phyloP scores from a whole-genome alignment of 352 stramenopile genomes.

The Globisporangium heterothallicum region DNA sequence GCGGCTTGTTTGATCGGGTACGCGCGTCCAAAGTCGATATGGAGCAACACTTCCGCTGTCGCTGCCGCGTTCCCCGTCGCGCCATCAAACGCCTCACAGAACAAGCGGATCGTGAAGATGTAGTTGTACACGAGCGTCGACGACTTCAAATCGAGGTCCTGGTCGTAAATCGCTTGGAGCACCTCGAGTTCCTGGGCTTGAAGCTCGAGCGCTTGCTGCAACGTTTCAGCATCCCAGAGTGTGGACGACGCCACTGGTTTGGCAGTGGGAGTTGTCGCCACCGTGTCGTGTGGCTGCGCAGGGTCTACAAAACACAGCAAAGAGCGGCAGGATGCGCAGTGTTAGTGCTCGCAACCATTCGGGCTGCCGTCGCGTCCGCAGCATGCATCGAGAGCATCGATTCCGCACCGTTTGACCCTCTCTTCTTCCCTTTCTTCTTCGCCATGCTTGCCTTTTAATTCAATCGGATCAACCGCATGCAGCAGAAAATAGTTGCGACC shows the following conservation, averaged over 20 bases:
- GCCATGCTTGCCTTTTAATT: slow-evolving; percentile 30
- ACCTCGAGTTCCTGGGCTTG: slow-evolving; percentile 81
- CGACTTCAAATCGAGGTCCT: slow-evolving; percentile 59
- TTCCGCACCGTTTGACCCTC: slow-evolving; percentile 23
- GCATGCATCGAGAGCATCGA: background rate
- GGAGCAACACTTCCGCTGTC: slow-evolving; percentile 60
- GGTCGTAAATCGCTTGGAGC: slow-evolving; percentile 77
- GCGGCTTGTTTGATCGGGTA: slow-evolving; percentile 66
- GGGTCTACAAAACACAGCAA: background rate
- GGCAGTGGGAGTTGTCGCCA: background rate
- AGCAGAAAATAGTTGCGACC: background rate
- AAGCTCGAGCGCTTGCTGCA: slow-evolving; percentile 50
- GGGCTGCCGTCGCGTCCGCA: no score
- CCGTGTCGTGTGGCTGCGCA: background rate
- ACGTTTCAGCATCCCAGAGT: slow-evolving; percentile 31
- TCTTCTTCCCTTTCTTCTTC: slow-evolving; percentile 80
- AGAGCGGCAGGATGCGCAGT: background rate
- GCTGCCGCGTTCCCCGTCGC: slow-evolving; percentile 17
- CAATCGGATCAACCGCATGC: background rate
- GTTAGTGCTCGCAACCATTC: background rate
- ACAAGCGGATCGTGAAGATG: slow-evolving; percentile 79
- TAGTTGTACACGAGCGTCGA: slow-evolving; percentile 75
- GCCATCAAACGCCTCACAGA: slow-evolving; percentile 34
- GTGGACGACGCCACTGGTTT: slow-evolving; percentile 6
- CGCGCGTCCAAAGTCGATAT: slow-evolving; percentile 62